Base-by-base conservation (phyloP, 805 yeast genomes). In the Saccharomycopsis sp. region DNA sequence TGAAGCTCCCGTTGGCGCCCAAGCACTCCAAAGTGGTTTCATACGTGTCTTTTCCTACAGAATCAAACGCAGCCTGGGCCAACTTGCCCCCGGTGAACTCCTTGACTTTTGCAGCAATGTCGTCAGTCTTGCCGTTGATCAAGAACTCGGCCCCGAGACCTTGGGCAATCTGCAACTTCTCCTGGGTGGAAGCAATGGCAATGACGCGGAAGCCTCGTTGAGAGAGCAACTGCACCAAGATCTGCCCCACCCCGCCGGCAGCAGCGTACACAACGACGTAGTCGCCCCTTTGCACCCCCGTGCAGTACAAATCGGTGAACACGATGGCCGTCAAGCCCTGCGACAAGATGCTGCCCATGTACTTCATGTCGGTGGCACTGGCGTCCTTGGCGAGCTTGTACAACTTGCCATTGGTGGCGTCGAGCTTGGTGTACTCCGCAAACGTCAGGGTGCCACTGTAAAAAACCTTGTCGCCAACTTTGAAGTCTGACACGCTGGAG, bases 171-270 rank as follows among this genome's bases (percentile, higher is more conserved):
- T 66, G 59, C 49, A 80, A 68, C 60, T 88, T 88, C 42, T 71
- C 94, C 20, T 68, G 73, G 9, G 84, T 67, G 2, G 96, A 85
- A 5, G 94, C 92, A 30, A 82, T 67, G 2, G 94, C 96, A 60
- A 88, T 86, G 34, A 77, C 88, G 48, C 73, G 77, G 3, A 86
- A 96, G 16, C 95, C 94, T 38, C 63, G 65, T 18, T 60, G 53
- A 22, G 67, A 58, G 36, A 80, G 60, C 59, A 87, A 62, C 58
- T 87, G 95, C 36, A 68, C 65, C 40, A 86, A 62, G 13, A 84
- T 50, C 38, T 73, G 68, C 4, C 97, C 97, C 38, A 84, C 89
- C 42, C 96, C 96, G 34, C 96, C 97, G 2, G 96, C 96, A 5
- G 95, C 95, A 3, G 96, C 96, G 64, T 86, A 85, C 19, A 85